Conservation (phyloP, 208 protist genomes). For the Tritrichomonas foetus region DNA sequence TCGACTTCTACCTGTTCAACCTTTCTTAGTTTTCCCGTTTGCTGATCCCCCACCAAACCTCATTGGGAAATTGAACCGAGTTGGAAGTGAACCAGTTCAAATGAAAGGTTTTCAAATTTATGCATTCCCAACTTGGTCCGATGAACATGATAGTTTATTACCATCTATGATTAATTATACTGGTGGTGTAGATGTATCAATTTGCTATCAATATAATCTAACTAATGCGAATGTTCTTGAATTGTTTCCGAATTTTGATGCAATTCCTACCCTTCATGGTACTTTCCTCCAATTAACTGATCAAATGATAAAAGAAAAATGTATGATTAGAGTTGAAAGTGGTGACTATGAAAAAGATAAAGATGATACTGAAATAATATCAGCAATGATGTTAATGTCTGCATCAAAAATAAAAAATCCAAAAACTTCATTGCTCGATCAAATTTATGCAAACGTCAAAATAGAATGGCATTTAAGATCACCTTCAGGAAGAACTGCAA, state of each 20-base stretch:
- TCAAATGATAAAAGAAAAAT: not conserved
- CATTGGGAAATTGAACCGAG: not conserved
- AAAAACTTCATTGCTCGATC: not conserved
- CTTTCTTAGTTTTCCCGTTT: not conserved
- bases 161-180: constrained; percentile 8
- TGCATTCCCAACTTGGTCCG: not conserved
- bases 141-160: not conserved
- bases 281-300: not conserved
- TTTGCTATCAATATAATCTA: not conserved
- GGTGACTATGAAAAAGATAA: not conserved
- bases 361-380: not conserved
- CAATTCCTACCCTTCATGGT: not conserved
- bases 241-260: not conserved
- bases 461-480: not conserved
- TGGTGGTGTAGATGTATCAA: not conserved
- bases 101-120: not conserved
- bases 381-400: not conserved
- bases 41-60: not conserved
- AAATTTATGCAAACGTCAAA: not conserved
- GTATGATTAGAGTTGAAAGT: not conserved
- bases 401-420: not conserved
- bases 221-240: not conserved
- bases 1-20: not conserved
- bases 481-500: not conserved
- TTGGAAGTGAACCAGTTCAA: not conserved